These are phyloP conservation scores for Penicillium longicatenatum DNA, from an alignment of 495 filamentous ascomycete genomes.

Conservation along the genomic window DNA sequence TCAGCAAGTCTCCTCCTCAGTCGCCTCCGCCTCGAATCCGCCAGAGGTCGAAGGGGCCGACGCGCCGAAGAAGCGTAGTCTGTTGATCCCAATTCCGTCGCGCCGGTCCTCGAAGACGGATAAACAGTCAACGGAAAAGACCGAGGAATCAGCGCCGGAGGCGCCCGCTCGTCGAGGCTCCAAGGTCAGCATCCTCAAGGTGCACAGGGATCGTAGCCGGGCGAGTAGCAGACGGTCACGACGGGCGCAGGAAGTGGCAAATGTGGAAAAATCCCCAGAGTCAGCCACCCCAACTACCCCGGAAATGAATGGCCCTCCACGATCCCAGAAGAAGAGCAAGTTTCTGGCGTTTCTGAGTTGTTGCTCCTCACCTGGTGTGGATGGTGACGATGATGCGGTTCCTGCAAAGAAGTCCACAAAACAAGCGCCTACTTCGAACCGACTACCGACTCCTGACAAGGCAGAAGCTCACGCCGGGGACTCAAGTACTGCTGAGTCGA, in stretches of 20 bases:
- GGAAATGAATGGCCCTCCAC: constrained; percentile 36
- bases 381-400: constrained; percentile 63
- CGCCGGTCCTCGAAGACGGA: constrained; percentile 67
- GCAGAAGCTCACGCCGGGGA: constrained; percentile 50
- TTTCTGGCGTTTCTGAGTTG: constrained; percentile 78
- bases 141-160: constrained; percentile 65
- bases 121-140: constrained; percentile 63
- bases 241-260: constrained; percentile 39
- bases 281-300: constrained; percentile 24
- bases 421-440: constrained; percentile 54
- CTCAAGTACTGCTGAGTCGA: constrained; percentile 58
- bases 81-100: constrained; percentile 63
- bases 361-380: constrained; percentile 69
- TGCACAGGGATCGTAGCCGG: constrained; percentile 68
- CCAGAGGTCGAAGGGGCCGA: constrained; percentile 22
- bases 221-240: constrained; percentile 61
- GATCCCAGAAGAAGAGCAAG: constrained; percentile 61
- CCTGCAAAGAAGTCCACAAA: constrained; percentile 68
- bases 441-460: constrained; percentile 56
- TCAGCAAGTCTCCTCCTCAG: constrained; percentile 23
- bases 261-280: constrained; percentile 39
- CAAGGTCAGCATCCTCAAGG: constrained; percentile 68
- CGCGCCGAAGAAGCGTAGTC: constrained; percentile 56
- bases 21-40: constrained; percentile 16
- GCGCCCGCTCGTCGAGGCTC: constrained; percentile 63